These are phyloP conservation scores for Castanopsis chinensis DNA, from an alignment of 306 rosid species.

Conservation along the genomic window DNA sequence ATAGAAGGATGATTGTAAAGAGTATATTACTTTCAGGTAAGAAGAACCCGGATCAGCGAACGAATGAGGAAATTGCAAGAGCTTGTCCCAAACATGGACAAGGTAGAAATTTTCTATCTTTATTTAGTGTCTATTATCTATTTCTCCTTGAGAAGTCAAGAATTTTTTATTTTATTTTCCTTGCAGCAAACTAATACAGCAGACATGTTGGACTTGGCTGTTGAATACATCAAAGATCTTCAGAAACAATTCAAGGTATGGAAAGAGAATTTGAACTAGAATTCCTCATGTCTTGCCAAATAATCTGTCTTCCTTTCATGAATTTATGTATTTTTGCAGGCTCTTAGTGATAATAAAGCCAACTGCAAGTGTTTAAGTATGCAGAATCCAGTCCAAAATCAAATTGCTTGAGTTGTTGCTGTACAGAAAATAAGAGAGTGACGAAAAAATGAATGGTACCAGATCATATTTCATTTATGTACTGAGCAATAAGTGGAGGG, in stretches of 20 bases:
- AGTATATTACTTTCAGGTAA: conserved; percentile 42
- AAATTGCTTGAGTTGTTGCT: conserved; percentile 41
- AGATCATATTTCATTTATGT: conserved; percentile 5
- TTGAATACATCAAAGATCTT: conserved; percentile 83
- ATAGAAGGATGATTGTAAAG: conserved; percentile 3
- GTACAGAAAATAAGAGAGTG: conserved; percentile 29
- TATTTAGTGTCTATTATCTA: background rate
- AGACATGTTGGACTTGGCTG: conserved; percentile 99
- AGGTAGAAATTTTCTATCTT: conserved; percentile 41
- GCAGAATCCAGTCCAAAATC: conserved; percentile 50
- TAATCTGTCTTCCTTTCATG: background rate
- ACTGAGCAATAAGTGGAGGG: conserved; percentile 33
- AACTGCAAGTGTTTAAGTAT: conserved; percentile 67
- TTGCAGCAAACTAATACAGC: conserved; percentile 95
- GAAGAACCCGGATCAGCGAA: conserved; percentile 94
- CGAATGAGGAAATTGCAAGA: conserved; percentile 93
- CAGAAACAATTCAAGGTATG: conserved; percentile 84
- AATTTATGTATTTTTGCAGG: conserved; percentile 39
- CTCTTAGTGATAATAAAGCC: conserved; percentile 59
- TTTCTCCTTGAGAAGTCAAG: conserved; percentile 11
- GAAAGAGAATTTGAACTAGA: background rate
- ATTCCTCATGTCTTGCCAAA: background rate
- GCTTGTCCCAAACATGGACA: conserved; percentile 97
- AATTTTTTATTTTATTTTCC: conserved; percentile 17
- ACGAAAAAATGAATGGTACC: conserved; percentile 25